Conservation (phyloP, 768 basidiomycete species). For the Psilocybe tampanensis region DNA sequence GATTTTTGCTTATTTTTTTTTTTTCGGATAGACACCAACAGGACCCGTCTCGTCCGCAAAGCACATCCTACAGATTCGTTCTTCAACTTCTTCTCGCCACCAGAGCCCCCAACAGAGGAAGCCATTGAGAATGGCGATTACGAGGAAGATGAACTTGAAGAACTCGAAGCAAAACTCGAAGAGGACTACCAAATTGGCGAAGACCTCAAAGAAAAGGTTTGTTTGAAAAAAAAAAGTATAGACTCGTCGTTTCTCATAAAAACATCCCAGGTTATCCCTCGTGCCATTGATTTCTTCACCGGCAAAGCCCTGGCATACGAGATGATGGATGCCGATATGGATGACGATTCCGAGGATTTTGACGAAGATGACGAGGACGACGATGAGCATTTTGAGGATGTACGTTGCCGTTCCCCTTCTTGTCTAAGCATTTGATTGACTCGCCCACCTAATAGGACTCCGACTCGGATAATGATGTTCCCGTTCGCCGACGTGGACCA, state of each 20-base stretch:
- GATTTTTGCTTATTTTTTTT: slow-evolving; percentile 1
- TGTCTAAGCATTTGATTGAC: slow-evolving; percentile 3
- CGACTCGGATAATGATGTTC: slow-evolving; percentile 70
- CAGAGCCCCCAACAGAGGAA: slow-evolving; percentile 69
- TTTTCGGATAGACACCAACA: slow-evolving; percentile 66
- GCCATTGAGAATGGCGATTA: slow-evolving; percentile 70
- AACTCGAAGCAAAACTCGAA: slow-evolving; percentile 92
- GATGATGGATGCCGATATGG: slow-evolving; percentile 56
- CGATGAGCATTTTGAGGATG: slow-evolving; percentile 51
- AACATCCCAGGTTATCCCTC: slow-evolving; percentile 77
- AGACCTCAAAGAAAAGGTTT: slow-evolving; percentile 97
- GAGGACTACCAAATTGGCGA: slow-evolving; percentile 98
- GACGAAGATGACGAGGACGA: slow-evolving; percentile 66
- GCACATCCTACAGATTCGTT: slow-evolving; percentile 91
- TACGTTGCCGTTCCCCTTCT: slow-evolving; percentile 4
- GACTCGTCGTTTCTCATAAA: background rate
- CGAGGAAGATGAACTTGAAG: slow-evolving; percentile 85
- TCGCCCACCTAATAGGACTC: slow-evolving; percentile 48
- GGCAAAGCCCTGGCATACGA: slow-evolving; percentile 93
- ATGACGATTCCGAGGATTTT: slow-evolving; percentile 59
- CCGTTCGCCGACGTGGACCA: slow-evolving; percentile 57
- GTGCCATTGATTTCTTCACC: slow-evolving; percentile 96
- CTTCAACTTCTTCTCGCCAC: slow-evolving; percentile 98
- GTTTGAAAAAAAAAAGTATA: too few relatives aligned
- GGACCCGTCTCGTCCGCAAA: slow-evolving; percentile 83